Percentiles rank a stretch among this genome's conserved stretches.
These are phyloP conservation scores for Cyberlindnera bimundalis DNA, from an alignment of 805 yeast genomes.

Conservation along the genomic window DNA sequence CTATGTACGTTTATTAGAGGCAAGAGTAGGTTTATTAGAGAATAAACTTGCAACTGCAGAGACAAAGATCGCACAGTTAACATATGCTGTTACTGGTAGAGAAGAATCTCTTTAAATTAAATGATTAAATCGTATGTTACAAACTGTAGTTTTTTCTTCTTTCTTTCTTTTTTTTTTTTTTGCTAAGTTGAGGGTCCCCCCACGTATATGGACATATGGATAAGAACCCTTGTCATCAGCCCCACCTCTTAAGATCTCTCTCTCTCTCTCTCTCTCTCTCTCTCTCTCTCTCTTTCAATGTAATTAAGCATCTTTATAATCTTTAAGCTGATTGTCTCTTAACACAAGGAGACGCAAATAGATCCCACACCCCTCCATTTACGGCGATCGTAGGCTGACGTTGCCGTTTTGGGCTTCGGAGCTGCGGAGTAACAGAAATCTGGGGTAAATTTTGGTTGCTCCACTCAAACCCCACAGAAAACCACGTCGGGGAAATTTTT, in stretches of 20 bases:
- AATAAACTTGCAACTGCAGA: conserved; percentile 20
- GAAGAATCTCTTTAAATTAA: neutral
- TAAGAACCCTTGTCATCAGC: no score
- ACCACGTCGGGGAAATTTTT: no score
- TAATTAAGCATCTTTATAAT: no score
- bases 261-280: no score
- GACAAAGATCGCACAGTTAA: conserved; percentile 20
- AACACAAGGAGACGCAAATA: no score
- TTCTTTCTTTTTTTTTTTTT: neutral
- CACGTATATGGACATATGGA: neutral
- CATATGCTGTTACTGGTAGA: conserved; percentile 15
- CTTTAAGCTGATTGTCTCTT: no score
- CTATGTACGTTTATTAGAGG: conserved; percentile 24
- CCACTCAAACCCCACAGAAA: no score
- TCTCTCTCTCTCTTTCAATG: no score
- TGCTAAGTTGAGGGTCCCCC: neutral
- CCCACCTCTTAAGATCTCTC: no score
- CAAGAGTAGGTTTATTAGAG: conserved; percentile 22
- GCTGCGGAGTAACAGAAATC: neutral
- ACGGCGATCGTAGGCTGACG: conserved; percentile 4
- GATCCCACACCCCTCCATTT: neutral
- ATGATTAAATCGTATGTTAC: neutral
- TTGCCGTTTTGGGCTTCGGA: conserved; percentile 1
- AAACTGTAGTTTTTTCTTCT: neutral
- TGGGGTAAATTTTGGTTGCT: no score